These are phyloP conservation scores for Boletus barrowsii DNA, from an alignment of 768 basidiomycete genomes.

Conservation along the genomic window DNA sequence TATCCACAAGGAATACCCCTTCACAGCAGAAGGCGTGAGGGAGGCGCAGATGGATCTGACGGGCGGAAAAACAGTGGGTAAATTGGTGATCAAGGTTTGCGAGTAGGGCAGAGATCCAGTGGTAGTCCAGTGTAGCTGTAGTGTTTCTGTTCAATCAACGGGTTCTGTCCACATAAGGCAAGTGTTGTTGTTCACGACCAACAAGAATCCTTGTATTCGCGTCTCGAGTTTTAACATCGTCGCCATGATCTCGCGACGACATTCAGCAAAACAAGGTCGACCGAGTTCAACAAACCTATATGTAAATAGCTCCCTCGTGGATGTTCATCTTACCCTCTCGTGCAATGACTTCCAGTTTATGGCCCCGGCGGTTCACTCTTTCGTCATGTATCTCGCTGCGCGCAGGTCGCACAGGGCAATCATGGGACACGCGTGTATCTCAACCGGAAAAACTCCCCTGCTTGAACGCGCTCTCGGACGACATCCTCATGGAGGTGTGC, in stretches of 20 bases:
- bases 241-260: slow-evolving; percentile 21
- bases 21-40: slow-evolving; percentile 75
- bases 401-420: slow-evolving; percentile 12
- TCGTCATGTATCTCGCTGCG: slow-evolving; percentile 13
- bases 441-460: slow-evolving; percentile 26
- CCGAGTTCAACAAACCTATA: slow-evolving; percentile 16
- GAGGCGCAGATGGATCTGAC: slow-evolving; percentile 78
- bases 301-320: slow-evolving; percentile 18
- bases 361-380: slow-evolving; percentile 22
- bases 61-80: slow-evolving; percentile 78
- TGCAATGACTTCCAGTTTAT: slow-evolving; percentile 23
- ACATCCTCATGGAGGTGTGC: slow-evolving; percentile 39
- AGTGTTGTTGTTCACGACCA: slow-evolving; percentile 24
- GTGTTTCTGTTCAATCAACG: no score
- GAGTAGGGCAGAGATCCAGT: slow-evolving; percentile 6
- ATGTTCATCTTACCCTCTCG: not conserved
- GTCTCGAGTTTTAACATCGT: slow-evolving; percentile 8
- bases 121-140: not conserved
- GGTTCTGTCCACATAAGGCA: slow-evolving; percentile 15
- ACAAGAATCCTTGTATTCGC: slow-evolving; percentile 25
- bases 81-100: slow-evolving; percentile 74
- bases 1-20: slow-evolving; percentile 76
- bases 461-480: slow-evolving; percentile 34
- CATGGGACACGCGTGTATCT: slow-evolving; percentile 26
- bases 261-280: slow-evolving; percentile 23